Evolutionary conservation across 805 yeast genomes (phyloP).

Genomic region (Blastobotrys mokoenaii): DNA sequence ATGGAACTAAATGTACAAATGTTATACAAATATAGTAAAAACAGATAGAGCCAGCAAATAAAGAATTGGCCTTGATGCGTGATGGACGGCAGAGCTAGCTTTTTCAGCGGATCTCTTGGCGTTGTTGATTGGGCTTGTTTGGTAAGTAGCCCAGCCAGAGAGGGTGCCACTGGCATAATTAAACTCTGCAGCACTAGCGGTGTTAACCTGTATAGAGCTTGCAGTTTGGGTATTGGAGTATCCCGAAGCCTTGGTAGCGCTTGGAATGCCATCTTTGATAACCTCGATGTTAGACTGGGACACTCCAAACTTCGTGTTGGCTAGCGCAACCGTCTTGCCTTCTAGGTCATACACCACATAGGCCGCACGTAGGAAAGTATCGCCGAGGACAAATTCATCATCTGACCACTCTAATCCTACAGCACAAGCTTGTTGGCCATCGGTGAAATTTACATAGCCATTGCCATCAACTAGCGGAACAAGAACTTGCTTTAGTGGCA

Average conservation of each 20-base stretch:
- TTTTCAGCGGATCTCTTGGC: too few relatives aligned
- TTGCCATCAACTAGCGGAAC: background rate
- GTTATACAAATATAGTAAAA: too few relatives aligned
- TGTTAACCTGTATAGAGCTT: too few relatives aligned
- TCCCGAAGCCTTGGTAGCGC: background rate
- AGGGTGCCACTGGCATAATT: too few relatives aligned
- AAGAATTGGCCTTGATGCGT: too few relatives aligned
- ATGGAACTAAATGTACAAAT: too few relatives aligned
- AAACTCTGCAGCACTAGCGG: too few relatives aligned
- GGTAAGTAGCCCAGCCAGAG: too few relatives aligned
- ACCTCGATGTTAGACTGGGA: slow-evolving; percentile 19
- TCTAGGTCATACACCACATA: slow-evolving; percentile 64
- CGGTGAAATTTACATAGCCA: background rate
- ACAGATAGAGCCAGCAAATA: too few relatives aligned
- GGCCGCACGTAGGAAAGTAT: slow-evolving; percentile 51
- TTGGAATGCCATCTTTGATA: slow-evolving; percentile 10
- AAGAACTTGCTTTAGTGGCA: slow-evolving; percentile 18
- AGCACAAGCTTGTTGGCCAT: background rate
- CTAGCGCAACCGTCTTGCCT: slow-evolving; percentile 45
- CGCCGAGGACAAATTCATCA: slow-evolving; percentile 43
- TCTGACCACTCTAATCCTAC: background rate
- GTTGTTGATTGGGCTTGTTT: background rate
- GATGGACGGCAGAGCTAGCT: too few relatives aligned
- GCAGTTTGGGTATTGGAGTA: background rate
- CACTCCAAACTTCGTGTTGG: slow-evolving; percentile 29